Percentiles rank a stretch among this genome's conserved stretches.
Evolutionary conservation across 1,284 basidiomycete species (phyloP).

Genomic region (Pseudozyma flocculosa): DNA sequence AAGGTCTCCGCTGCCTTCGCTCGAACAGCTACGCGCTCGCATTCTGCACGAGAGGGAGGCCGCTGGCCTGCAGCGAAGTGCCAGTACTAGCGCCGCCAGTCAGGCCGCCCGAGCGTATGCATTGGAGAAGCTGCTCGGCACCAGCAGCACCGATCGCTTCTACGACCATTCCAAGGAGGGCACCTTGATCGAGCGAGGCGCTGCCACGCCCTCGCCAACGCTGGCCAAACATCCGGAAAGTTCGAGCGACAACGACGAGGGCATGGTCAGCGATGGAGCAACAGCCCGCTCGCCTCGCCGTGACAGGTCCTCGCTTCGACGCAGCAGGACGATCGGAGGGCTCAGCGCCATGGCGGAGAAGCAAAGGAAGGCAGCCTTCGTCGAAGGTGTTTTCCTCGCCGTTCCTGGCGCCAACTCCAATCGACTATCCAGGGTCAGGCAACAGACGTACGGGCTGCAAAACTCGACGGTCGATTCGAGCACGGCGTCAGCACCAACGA

Average conservation of each 20-base stretch:
- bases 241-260: slow-evolving; percentile 2
- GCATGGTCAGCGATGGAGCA: not conserved
- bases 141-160: slow-evolving; percentile 32
- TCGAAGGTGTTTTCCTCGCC: slow-evolving; percentile 30
- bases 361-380: slow-evolving; percentile 42
- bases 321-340: slow-evolving; percentile 44
- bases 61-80: slow-evolving; percentile 40
- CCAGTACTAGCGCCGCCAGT: slow-evolving; percentile 49
- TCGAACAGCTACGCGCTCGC: slow-evolving; percentile 51
- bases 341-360: slow-evolving; percentile 42
- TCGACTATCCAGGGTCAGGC: slow-evolving; percentile 29
- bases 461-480: not conserved
- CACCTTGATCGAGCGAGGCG: slow-evolving; percentile 21
- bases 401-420: slow-evolving; percentile 34
- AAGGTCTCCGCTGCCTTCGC: slow-evolving; percentile 46
- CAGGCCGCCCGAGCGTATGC: slow-evolving; percentile 54
- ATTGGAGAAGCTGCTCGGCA: slow-evolving; percentile 53
- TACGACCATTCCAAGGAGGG: slow-evolving; percentile 35
- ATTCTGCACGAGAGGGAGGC: slow-evolving; percentile 49
- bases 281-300: not conserved
- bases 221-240: not conserved
- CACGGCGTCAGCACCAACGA: not conserved
- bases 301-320: slow-evolving; percentile 11
- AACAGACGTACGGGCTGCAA: slow-evolving; percentile 1
- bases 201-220: slow-evolving; percentile 20